A percentile compares a stretch with the other conserved stretches of the same genome.
These are phyloP conservation scores for Geotrichum carabidarum DNA, from an alignment of 1,139 yeast genomes.

Conservation along the genomic window DNA sequence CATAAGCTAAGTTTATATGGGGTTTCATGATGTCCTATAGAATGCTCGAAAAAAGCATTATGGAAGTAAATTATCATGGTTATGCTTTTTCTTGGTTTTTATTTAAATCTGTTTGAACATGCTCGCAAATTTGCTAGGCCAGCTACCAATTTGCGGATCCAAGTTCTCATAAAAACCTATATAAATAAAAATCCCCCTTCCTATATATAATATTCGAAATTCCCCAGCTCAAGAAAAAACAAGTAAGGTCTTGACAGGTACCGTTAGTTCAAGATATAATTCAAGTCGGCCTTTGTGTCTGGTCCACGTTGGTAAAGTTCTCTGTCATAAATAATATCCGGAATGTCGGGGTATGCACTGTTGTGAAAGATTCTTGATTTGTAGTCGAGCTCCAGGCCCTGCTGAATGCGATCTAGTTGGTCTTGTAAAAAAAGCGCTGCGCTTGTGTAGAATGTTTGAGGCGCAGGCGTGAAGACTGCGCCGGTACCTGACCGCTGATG, in stretches of 20 bases:
- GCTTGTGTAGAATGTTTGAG: slow-evolving; percentile 13
- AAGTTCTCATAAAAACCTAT: too few relatives aligned
- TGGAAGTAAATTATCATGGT: too few relatives aligned
- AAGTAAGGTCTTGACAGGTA: neutral
- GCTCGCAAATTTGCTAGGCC: too few relatives aligned
- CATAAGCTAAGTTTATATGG: too few relatives aligned
- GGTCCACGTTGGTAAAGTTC: slow-evolving; percentile 5
- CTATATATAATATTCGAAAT: too few relatives aligned
- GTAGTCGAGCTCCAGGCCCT: slow-evolving; percentile 4
- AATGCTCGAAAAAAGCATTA: too few relatives aligned
- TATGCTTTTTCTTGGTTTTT: too few relatives aligned
- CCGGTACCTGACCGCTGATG: neutral
- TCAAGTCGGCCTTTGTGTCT: slow-evolving; percentile 3
- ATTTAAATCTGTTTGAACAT: too few relatives aligned
- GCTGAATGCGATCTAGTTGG: slow-evolving; percentile 5
- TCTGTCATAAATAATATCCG: slow-evolving; percentile 8
- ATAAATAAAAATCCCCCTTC: too few relatives aligned
- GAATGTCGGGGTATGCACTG: slow-evolving; percentile 10
- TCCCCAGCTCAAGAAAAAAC: too few relatives aligned
- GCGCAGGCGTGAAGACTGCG: neutral
- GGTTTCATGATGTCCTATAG: too few relatives aligned
- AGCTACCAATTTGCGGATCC: too few relatives aligned
- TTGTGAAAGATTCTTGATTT: slow-evolving; percentile 11
- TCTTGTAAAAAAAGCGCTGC: slow-evolving; percentile 18
- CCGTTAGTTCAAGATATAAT: slow-evolving; percentile 6